Evolutionary conservation across 2,329 filamentous ascomycete species (phyloP).

Genomic region (Aspergillus chevalieri): DNA sequence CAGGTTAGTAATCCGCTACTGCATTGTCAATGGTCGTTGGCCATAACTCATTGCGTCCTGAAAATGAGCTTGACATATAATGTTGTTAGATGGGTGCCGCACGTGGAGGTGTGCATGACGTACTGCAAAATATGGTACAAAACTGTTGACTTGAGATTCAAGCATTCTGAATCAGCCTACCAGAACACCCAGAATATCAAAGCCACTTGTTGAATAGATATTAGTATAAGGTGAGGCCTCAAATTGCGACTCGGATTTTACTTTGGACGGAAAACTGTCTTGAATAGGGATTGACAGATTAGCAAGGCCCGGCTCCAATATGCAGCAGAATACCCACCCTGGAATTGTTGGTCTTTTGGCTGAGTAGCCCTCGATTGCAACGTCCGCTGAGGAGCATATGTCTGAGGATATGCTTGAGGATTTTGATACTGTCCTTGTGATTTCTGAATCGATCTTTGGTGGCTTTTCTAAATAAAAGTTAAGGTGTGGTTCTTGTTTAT

Average conservation of each 20-base stretch:
- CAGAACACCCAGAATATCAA: slow-evolving; percentile 83
- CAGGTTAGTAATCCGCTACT: no score
- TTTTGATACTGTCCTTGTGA: slow-evolving; percentile 10
- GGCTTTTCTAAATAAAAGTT: no score
- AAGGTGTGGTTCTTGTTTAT: no score
- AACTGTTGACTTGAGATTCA: no score
- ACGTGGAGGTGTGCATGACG: no score
- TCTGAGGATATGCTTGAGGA: slow-evolving; percentile 9
- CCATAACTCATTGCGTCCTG: no score
- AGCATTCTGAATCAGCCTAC: no score
- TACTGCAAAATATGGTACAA: no score
- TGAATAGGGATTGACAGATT: slow-evolving; percentile 3
- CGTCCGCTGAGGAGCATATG: slow-evolving; percentile 15
- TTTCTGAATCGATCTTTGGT: no score
- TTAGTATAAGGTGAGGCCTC: slow-evolving; percentile 39
- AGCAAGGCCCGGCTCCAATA: slow-evolving; percentile 5
- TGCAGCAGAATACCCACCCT: slow-evolving; percentile 17
- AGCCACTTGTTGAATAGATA: slow-evolving; percentile 85
- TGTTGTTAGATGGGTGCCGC: no score
- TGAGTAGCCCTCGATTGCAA: slow-evolving; percentile 22
- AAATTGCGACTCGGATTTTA: slow-evolving; percentile 14
- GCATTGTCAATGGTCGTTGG: no score
- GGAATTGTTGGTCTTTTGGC: slow-evolving; percentile 21
- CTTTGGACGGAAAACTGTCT: slow-evolving; percentile 12
- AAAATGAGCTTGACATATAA: no score